Percentiles rank a stretch among this genome's conserved stretches.
Evolutionary conservation across 2,329 filamentous ascomycete genomes (phyloP).

Genomic region (Chrysosphaeria jannelii): DNA sequence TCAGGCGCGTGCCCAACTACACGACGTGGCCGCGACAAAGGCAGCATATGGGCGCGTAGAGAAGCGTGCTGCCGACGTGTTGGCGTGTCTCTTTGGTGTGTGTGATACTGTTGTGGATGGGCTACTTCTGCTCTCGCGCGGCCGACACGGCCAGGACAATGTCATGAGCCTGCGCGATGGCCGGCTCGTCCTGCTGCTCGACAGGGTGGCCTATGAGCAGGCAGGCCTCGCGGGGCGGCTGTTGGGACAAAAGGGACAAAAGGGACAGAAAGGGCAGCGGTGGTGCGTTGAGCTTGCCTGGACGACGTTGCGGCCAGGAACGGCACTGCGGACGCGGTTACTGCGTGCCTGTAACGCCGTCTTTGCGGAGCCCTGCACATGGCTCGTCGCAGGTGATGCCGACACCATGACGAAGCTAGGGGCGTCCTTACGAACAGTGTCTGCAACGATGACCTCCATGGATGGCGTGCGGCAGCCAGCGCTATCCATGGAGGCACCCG

Average conservation of each 20-base stretch:
- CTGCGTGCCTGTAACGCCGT: slow-evolving; percentile 54
- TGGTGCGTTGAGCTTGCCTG: too few relatives aligned
- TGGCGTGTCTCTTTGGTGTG: slow-evolving; percentile 53
- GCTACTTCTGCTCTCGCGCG: slow-evolving; percentile 60
- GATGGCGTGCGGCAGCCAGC: too few relatives aligned
- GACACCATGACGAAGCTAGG: too few relatives aligned
- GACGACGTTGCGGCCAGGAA: slow-evolving; percentile 58
- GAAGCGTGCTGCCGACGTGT: slow-evolving; percentile 39
- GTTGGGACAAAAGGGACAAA: too few relatives aligned
- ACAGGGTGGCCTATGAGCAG: slow-evolving; percentile 55
- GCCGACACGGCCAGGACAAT: slow-evolving; percentile 36
- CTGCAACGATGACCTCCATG: too few relatives aligned
- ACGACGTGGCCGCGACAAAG: slow-evolving; percentile 4
- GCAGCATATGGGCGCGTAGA: slow-evolving; percentile 34
- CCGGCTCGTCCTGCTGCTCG: slow-evolving; percentile 42
- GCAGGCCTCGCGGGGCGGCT: slow-evolving; percentile 55
- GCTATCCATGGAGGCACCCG: too few relatives aligned
- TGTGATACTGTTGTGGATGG: slow-evolving; percentile 58
- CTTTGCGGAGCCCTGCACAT: slow-evolving; percentile 32
- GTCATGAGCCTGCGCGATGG: slow-evolving; percentile 43
- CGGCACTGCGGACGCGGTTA: slow-evolving; percentile 53
- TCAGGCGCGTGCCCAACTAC: slow-evolving; percentile 8
- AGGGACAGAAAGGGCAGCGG: too few relatives aligned
- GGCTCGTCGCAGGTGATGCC: too few relatives aligned
- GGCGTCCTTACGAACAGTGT: too few relatives aligned